Base-by-base conservation (phyloP, 2,329 filamentous ascomycete genomes). In the Conoideocrella luteorostrata region DNA sequence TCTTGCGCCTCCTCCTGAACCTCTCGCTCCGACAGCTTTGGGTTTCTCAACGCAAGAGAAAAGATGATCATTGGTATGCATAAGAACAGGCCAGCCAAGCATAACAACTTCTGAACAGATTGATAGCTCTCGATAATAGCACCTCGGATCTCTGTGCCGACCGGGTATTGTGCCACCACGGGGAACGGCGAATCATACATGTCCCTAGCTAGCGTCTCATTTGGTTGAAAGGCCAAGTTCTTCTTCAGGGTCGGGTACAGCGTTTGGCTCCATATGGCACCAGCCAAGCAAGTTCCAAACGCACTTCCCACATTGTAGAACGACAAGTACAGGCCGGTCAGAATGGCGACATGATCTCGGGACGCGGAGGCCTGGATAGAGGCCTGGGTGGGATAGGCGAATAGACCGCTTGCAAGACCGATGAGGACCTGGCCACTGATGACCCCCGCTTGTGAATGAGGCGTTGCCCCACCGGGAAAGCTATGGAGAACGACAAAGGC, bases 331-430 rank as follows among this genome's bases (percentile, higher is more conserved):
- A 68, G 55, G 0, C 63, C 62, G 0, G 63, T 68, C 5, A 68
- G 45, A 11, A 68, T 60, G 6, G 64, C 64, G 0, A 68, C 59
- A 26, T 68, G 61, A 36, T 67, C 62, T 21, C 58, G 56, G 2
- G 55, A 55, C 0, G 64, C 62, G 0, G 64, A 63, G 0, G 66
- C 62, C 35, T 68, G 66, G 29, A 68, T 66, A 1, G 63, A 65
- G 0, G 64, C 65, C 39, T 67, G 63, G 0, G 64, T 66, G 0
- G 65, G 65, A 41, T 66, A 68, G 0, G 65, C 61, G 52, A 81
- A 81, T 44, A 82, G 60, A 1, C 78, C 78, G 10, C 76, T 77
- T 1, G 75, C 75, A 33, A 80, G 63, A 34, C 78, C 78, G 3
- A 82, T 64, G 2, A 81, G 58, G 2, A 81, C 60, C 50, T 82